Evolutionary conservation across 768 basidiomycete genomes (phyloP), one percentile per base, ranked within the genome.

Genomic region (Clitopilus hobsonii): DNA sequence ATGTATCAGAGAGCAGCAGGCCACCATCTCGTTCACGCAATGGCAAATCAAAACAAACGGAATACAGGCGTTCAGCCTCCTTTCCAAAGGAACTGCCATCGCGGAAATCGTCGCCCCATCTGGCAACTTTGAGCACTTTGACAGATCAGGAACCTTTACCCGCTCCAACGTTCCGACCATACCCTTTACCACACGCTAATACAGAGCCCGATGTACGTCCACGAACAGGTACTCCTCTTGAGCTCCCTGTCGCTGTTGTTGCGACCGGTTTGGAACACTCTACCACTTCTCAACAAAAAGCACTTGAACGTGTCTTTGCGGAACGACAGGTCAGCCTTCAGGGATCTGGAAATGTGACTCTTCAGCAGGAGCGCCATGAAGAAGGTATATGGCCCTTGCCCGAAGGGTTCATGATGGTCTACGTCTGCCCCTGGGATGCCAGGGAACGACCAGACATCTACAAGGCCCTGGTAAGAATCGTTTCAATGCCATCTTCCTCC

Each of bases 201-300:
- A 71, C 73, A 24, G 71, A 74, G 55, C 67, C 74, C 28, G 61
- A 69, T 22, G 61, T 68, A 25, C 27, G 60, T 22, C 60, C 57
- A 8, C 55, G 32, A 4, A n/a, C 27, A 4, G 54, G 27, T 18
- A 36, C 52, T 49, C 49, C 54, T 18, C 58, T 70, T 20, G 61
- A 75, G 55, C 61, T 74, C 70, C 86, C 89, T 1, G 72, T 75
- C 49, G 88, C 81, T 2, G 68, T 91, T 2, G 85, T 91, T 3
- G 65, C 89, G 6, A 81, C 87, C 2, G 86, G 87, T 0, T 75
- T 92, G n/a, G 89, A 91, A 63, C 68, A 84, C 62, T 77, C 83
- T 1, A 73, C 69, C 48, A 54, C 76, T 13, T 63, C 76, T 1
- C 80, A 80, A 5, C 90, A 91, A 61, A 72, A 83, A 28, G 75